Base-by-base conservation (phyloP, 129 eudicot genomes). In the Oenanthe sinensis region DNA sequence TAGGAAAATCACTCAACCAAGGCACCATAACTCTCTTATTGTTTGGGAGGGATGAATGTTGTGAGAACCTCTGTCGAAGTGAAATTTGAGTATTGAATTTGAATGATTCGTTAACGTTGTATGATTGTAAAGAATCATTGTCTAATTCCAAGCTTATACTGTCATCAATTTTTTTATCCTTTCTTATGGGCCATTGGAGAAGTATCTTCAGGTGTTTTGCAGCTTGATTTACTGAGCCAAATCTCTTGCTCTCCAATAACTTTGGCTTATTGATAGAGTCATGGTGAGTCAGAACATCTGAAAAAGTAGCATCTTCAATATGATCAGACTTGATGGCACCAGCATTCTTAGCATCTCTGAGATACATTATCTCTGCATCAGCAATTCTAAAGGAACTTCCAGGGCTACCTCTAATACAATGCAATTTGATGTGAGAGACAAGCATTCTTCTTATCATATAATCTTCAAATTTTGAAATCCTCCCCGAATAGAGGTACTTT, bases 351-450 rank as follows among this genome's bases (percentile, higher is more conserved):
- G 82, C 77, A 75, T 85, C 87, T 0, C 85, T 60, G 67, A 82
- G 88, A 28, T 85, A 74, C 22, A 87, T 81, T 22, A 91, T 86
- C 40, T 93, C 98, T 0, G 91, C 84, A 76, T 93, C 98, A 0
- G 88, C 85, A 62, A 93, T 79, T 52, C 89, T 81, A 68, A 93
- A 93, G 8, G 93, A 91, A 81, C 97, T 85, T 30, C 98, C 97
- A 0, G 98, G 98, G 79, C 96, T 91, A n/a, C 91, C 86, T 78
- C 90, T 91, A 62, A 89, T 83, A 42, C 91, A 91, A 33, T 83
- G 96, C 77, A 81, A 85, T 75, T 84, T 93, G 62, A 89, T 58
- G 77, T 87, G 89, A 58, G 93, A 84, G 15, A 68, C 92, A 7
- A 88, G 86, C 83, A 87, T 91, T 19, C 60, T 88, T 71, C 92